These are phyloP conservation scores for Colletotrichum higginsianum DNA, from an alignment of 2,329 filamentous ascomycete genomes.

Conservation along the genomic window DNA sequence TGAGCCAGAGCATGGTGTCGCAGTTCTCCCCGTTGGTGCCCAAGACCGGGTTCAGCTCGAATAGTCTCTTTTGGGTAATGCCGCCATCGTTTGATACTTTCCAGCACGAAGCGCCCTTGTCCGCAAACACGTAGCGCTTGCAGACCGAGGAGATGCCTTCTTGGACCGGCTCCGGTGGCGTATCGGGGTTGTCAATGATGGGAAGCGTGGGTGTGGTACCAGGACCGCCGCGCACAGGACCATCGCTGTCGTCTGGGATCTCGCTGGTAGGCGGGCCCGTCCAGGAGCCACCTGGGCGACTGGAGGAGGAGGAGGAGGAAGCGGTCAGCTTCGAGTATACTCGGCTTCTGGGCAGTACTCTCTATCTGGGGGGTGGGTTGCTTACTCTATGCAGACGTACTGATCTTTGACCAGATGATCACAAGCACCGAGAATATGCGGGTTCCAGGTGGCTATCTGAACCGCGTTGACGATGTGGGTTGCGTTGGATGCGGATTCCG, in stretches of 20 bases:
- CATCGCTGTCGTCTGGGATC: constrained; percentile 30
- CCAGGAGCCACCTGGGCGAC: constrained; percentile 26
- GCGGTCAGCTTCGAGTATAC: not conserved
- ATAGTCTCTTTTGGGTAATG: constrained; percentile 16
- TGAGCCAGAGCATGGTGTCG: constrained; percentile 43
- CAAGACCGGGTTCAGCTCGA: constrained; percentile 26
- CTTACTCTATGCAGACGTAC: constrained; percentile 29
- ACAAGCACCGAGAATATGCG: constrained; percentile 33
- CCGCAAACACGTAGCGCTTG: constrained; percentile 20
- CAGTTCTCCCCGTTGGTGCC: constrained; percentile 47
- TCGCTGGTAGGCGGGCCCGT: constrained; percentile 20
- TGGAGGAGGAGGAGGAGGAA: not conserved
- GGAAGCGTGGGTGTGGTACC: constrained; percentile 33
- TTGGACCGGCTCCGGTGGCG: constrained; percentile 18
- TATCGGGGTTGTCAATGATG: constrained; percentile 15
- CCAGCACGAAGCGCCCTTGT: constrained; percentile 22
- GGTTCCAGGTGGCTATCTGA: constrained; percentile 32
- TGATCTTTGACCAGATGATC: constrained; percentile 25
- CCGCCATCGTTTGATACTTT: constrained; percentile 22
- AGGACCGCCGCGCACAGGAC: constrained; percentile 37
- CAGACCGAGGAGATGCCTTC: constrained; percentile 31
- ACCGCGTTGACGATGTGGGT: constrained; percentile 16
- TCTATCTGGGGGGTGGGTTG: not conserved
- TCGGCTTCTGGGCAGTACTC: not conserved
- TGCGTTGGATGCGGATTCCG: constrained; percentile 17